Base-by-base conservation (phyloP, 2,329 filamentous ascomycete species). In the Elsinoe arachidis region DNA sequence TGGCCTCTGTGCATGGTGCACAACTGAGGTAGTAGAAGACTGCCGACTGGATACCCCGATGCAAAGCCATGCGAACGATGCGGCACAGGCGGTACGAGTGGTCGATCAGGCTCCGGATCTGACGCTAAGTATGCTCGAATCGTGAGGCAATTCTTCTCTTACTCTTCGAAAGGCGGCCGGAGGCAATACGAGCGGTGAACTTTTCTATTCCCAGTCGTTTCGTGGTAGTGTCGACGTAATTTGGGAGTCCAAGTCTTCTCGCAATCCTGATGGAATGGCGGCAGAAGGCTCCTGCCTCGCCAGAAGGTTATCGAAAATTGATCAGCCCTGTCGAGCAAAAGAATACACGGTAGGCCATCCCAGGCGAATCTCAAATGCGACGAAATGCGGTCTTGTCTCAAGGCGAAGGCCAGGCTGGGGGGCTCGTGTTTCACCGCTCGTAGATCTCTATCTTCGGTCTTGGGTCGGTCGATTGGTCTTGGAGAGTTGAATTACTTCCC, bases 21-120 rank as follows among this genome's bases (percentile, higher is more conserved):
- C 88, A 92, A 57, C 87, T 86, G 59, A 87, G 74, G 63, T 89
- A 78, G 75, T 88, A 90, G 76, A 90, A 91, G 69, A 88, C 74
- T 63, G 85, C 86, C 55, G 87, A 90, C 71, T 89, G 88, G 33
- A 89, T 75, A 65, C 76, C 76, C 60, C 74, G 72, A 56, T 68
- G 65, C 23, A 71, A 55, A 7, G 69, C 66, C 69, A 71, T 69
- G 58, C 55, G 37, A 17, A 30, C 12, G 26, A 26, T 52, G 21
- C 10, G 26, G 47, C n/a, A 17, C n/a, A 46, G 15, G 41, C 41
- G 3, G 23, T 26, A 26, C 19, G 11, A 21, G n/a, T n/a, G 4
- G 41, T 44, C 14, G 37, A 38, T 26, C 6, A 26, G 23, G 26
- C 26, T 30, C 26, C 26, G 26, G 26, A 30, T 9, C 26, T 5